A percentile compares a stretch with the other conserved stretches of the same genome.
Evolutionary conservation across 2,329 filamentous ascomycete genomes (phyloP).

Genomic region (Chrysoporthe puriensis): DNA sequence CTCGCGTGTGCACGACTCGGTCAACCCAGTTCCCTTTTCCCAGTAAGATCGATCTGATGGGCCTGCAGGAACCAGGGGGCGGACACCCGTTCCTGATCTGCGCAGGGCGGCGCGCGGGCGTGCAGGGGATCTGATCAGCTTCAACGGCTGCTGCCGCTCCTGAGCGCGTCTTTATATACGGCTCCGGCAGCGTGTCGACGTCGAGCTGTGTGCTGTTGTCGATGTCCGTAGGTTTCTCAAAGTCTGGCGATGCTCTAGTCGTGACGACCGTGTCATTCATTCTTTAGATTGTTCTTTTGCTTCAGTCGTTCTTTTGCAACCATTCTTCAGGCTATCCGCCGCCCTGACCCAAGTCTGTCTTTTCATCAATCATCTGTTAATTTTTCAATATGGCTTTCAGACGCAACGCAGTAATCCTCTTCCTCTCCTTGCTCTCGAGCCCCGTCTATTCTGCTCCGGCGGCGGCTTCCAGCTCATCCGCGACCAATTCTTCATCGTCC

Average conservation of each 20-base stretch:
- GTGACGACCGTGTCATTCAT: slow-evolving; percentile 1
- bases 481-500: not conserved
- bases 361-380: not conserved
- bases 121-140: not conserved
- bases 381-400: not conserved
- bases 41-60: not conserved
- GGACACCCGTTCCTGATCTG: not conserved
- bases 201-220: not conserved
- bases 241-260: not conserved
- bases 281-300: slow-evolving; percentile 9
- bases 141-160: not conserved
- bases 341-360: slow-evolving; percentile 7
- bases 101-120: not conserved
- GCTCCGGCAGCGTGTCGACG: not conserved
- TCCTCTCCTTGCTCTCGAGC: not conserved
- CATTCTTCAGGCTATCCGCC: slow-evolving; percentile 4
- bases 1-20: slow-evolving; percentile 1
- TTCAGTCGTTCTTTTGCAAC: slow-evolving; percentile 3
- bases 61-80: not conserved
- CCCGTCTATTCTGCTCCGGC: not conserved
- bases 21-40: not conserved
- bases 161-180: not conserved
- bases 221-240: not conserved
- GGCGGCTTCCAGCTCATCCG: not conserved
- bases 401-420: not conserved